Evolutionary conservation across 176 grass and related monocot species (phyloP).

Genomic region (Zizania latifolia): DNA sequence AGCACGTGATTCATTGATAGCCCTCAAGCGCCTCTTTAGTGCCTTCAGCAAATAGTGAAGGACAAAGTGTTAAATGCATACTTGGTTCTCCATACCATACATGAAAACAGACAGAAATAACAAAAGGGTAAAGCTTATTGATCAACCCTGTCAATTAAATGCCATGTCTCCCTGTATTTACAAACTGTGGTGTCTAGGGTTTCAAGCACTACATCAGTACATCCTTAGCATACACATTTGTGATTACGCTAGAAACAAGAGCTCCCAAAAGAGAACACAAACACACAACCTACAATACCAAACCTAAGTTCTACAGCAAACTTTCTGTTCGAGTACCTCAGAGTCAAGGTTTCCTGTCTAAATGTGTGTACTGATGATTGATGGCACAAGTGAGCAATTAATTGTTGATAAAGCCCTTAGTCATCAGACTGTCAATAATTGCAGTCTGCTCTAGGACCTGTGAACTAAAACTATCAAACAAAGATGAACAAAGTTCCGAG

Average conservation of each 20-base stretch:
- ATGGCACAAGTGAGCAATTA: neutral
- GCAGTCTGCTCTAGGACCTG: neutral
- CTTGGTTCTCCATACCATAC: conserved; percentile 1
- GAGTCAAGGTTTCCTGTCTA: neutral
- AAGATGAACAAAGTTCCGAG: neutral
- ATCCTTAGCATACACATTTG: neutral
- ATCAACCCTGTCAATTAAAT: neutral
- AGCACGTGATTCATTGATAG: conserved; percentile 93
- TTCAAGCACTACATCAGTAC: neutral
- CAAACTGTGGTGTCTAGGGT: neutral
- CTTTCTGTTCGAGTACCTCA: neutral
- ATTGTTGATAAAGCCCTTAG: neutral
- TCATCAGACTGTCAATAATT: neutral
- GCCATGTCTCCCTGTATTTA: neutral
- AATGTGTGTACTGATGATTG: neutral
- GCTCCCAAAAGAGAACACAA: neutral
- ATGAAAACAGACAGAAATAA: conserved; percentile 33
- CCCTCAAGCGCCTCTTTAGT: conserved; percentile 76
- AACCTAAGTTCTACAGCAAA: neutral
- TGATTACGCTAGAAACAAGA: neutral
- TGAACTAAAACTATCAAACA: conserved; percentile 11
- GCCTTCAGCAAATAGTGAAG: conserved; percentile 45
- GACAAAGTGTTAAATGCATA: conserved; percentile 26
- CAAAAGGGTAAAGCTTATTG: neutral
- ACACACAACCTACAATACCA: neutral